phyloP scores from a whole-genome alignment of 768 basidiomycete genomes.

The Candolleomyces aberdarensis region DNA sequence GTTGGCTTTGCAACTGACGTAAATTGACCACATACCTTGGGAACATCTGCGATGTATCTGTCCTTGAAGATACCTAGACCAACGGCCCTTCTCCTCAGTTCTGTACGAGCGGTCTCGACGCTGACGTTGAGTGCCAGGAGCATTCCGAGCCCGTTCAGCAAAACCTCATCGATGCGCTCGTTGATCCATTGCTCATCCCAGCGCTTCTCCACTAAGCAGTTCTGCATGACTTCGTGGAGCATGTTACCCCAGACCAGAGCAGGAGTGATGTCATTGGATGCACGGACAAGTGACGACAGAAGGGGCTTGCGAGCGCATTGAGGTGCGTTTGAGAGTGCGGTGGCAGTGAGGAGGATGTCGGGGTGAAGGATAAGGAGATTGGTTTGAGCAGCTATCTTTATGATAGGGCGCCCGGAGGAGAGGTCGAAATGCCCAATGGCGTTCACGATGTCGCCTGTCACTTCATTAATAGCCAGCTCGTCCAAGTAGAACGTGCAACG shows the following conservation, averaged over 20 bases:
- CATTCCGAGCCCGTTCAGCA: constrained; percentile 53
- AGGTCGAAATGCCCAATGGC: constrained; percentile 50
- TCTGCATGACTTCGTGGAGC: constrained; percentile 88
- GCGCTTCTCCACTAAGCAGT: constrained; percentile 54
- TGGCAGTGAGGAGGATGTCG: constrained; percentile 88
- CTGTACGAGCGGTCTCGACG: constrained; percentile 25
- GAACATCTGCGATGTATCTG: constrained; percentile 59
- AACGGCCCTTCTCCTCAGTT: constrained; percentile 41
- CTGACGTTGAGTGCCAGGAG: constrained; percentile 57
- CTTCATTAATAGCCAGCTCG: neutral
- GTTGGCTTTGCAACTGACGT: neutral
- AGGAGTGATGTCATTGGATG: constrained; percentile 57
- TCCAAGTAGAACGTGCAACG: constrained; percentile 10
- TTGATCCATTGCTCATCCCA: constrained; percentile 70
- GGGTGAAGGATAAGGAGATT: constrained; percentile 88
- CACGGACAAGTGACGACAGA: constrained; percentile 61
- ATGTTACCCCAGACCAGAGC: constrained; percentile 89
- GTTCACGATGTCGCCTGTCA: constrained; percentile 76
- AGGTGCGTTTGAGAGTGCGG: constrained; percentile 78
- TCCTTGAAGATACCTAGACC: constrained; percentile 65
- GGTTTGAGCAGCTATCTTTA: constrained; percentile 57
- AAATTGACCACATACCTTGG: constrained; percentile 48
- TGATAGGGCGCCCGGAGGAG: constrained; percentile 31
- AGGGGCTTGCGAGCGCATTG: constrained; percentile 86
- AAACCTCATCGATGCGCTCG: constrained; percentile 51